These are phyloP conservation scores for Priceomyces carsonii DNA, from an alignment of 805 yeast genomes.

Conservation along the genomic window DNA sequence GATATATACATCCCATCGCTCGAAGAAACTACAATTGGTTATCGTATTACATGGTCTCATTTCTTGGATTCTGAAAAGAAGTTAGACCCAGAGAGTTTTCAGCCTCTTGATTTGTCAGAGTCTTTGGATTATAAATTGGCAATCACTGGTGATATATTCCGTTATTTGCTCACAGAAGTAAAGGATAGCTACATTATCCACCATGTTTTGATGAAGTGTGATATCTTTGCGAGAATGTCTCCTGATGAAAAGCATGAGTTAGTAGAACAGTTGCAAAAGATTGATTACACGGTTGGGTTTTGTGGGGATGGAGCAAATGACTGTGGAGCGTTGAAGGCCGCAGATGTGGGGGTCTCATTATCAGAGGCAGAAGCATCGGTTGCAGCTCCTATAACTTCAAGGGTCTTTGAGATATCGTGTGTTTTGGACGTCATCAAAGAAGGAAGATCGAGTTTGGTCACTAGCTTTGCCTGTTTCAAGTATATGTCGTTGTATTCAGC, in stretches of 20 bases:
- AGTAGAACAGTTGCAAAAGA: conserved; percentile 77
- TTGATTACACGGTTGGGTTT: conserved; percentile 93
- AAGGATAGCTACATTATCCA: conserved; percentile 42
- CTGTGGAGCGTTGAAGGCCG: conserved; percentile 97
- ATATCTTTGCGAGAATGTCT: conserved; percentile 94
- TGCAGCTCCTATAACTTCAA: conserved; percentile 97
- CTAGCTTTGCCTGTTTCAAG: conserved; percentile 95
- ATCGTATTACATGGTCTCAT: conserved; percentile 65
- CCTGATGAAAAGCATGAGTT: conserved; percentile 98
- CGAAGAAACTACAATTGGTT: conserved; percentile 36
- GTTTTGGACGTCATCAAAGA: conserved; percentile 88
- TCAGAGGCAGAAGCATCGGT: conserved; percentile 98
- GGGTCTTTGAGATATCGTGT: conserved; percentile 88
- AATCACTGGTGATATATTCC: conserved; percentile 89
- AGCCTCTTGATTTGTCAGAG: conserved; percentile 39
- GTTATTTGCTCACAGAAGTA: conserved; percentile 64
- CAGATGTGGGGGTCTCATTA: conserved; percentile 93
- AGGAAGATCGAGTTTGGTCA: conserved; percentile 92
- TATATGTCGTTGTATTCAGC: conserved; percentile 97
- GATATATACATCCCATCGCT: conserved; percentile 57
- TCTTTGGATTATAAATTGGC: conserved; percentile 62
- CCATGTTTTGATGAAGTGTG: conserved; percentile 66
- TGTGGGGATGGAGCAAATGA: conserved; percentile 99
- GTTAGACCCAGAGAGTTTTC: conserved; percentile 66
- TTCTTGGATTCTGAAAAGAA: conserved; percentile 55